Base-by-base conservation (phyloP, 257 asterid species). In the Solanum dulcamara region DNA sequence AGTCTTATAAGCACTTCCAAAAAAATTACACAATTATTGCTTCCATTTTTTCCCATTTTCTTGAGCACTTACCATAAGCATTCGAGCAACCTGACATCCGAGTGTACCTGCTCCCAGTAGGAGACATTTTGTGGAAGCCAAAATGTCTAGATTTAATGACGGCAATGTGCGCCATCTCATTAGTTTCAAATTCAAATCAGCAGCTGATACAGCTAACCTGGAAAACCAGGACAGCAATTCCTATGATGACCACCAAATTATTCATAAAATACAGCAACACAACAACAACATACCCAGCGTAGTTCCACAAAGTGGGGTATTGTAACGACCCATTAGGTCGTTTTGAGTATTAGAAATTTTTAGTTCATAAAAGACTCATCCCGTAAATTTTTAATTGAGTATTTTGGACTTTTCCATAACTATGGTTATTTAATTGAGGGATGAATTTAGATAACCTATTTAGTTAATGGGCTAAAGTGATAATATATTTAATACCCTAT, bases 161-260 rank as follows among this genome's bases (percentile, higher is more conserved):
- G 99, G 98, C 89, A 96, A 89, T 75, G 94, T 96, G 81, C 98
- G 98, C 99, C 99, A 96, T 84, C 93, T 93, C 98, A 96, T 96
- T 81, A 96, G 92, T 91, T 93, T 95, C 87, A 96, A 92, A 93
- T 96, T 96, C 96, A 96, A 91, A 90, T 96, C 99, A 38, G 98
- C 99, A 90, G 98, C 98, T 85, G 93, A 92, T 85, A 91, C 84
- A 51, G 98, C 97, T 91, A 94, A 89, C 89, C 99, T 96, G 94
- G 85, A 85, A 85, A 88, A 84, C 46, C 5, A 84, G 59, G 50
- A 87, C 71, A 75, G 83, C 77, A 80, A 84, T 26, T 84, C 67
- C 60, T 55, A 48, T 59, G 66, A 44, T 83, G 55, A 88, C 81
- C 42, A 72, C 84, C 38, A 84, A 86, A 48, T 30, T 37, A 57